Base-by-base conservation (phyloP, 2,329 filamentous ascomycete genomes). In the Neoscytalidium dimidiatum region DNA sequence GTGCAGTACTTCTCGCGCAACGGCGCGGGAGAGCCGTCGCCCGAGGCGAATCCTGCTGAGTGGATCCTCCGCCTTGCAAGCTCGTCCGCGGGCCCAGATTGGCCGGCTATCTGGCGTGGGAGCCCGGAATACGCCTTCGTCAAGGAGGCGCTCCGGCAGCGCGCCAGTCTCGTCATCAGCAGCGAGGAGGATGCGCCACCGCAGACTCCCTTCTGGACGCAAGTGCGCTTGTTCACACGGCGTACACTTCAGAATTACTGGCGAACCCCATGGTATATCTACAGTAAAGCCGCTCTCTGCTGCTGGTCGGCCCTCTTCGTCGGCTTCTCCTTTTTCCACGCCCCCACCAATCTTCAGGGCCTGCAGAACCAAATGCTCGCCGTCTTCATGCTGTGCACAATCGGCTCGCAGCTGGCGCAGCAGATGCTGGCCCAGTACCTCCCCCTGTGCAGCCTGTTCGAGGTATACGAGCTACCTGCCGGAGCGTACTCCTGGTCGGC, bases 401-500 rank as follows among this genome's bases (percentile, higher is more conserved):
- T 79, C 41, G 77, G 77, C 65, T 72, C 73, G 0, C 82, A 81
- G 3, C 72, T 86, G 21, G 82, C 84, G 0, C 83, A 86, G 69
- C 84, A 84, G 69, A 86, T 87, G 67, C 85, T 87, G 78, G 85
- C 86, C 1, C 78, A 84, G 46, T 88, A 87, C 71, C 79, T 85
- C 53, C 85, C 82, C 1, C 85, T 87, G 71, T 81, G 85, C 53
- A 81, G 83, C 3, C 77, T 88, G 4, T 88, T 87, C 74, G 85
- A 88, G 74, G 84, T 82, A 9, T 84, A 85, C 64, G 85, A 88
- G 70, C 80, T 84, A 3, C 85, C 88, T 0, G 86, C 84, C 74
- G 91, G 92, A 71, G 83, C 88, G 0, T 94, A 93, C 79, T 90
- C 88, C 0, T 93, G 90, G 90, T 83, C 86, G 69, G 88, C 85